phyloP scores from a whole-genome alignment of 257 asterid species.

The Gardenia jasminoides region DNA sequence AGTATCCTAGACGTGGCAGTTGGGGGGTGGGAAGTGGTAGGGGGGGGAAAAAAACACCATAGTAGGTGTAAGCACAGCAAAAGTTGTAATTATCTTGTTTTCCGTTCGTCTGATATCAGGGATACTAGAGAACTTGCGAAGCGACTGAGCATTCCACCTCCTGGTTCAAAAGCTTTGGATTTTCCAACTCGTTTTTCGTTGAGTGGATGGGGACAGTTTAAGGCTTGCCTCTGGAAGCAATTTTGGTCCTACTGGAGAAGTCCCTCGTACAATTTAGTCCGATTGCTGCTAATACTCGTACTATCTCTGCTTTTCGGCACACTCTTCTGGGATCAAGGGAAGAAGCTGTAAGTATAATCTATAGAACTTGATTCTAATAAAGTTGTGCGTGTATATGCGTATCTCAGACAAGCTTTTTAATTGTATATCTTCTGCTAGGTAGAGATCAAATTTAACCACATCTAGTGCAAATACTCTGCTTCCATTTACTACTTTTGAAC shows the following conservation, averaged over 20 bases:
- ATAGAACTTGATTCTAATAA: neutral
- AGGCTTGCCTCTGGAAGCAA: conserved; percentile 29
- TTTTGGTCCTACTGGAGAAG: conserved; percentile 36
- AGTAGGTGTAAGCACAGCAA: neutral
- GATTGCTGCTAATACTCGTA: conserved; percentile 14
- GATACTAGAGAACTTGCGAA: conserved; percentile 20
- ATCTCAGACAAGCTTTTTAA: no score
- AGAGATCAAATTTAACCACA: no score
- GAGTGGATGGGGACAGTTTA: conserved; percentile 28
- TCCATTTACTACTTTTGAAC: no score
- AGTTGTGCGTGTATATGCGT: neutral
- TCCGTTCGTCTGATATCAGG: neutral
- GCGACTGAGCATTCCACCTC: conserved; percentile 13
- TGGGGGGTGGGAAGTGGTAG: no score
- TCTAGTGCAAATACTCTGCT: no score
- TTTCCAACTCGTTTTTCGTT: conserved; percentile 27
- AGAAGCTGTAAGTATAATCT: conserved; percentile 14
- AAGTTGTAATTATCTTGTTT: no score
- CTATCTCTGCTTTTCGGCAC: conserved; percentile 20
- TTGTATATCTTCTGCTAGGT: no score
- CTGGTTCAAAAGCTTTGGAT: conserved; percentile 22
- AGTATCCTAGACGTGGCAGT: no score
- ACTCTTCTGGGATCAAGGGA: conserved; percentile 26
- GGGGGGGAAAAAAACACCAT: no score
- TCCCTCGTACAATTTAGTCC: conserved; percentile 34